These are phyloP conservation scores for Aspergillus biplanus DNA, from an alignment of 495 filamentous ascomycete genomes.

Conservation along the genomic window DNA sequence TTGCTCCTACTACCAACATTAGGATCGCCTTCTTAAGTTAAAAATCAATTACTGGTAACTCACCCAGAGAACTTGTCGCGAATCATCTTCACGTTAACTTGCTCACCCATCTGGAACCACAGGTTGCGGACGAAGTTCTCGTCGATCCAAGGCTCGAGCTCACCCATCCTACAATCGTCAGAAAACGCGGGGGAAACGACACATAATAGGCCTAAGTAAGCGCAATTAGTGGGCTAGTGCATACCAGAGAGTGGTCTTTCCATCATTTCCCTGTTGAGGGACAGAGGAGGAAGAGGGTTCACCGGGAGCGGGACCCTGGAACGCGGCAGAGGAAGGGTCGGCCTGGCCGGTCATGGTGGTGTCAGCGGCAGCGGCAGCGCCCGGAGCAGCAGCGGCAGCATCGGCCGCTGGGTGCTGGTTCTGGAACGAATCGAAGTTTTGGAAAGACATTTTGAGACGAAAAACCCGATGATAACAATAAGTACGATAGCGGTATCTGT, in stretches of 20 bases:
- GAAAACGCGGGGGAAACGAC: slow-evolving; percentile 1
- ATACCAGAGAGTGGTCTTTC: slow-evolving; percentile 84
- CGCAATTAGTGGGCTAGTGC: slow-evolving; percentile 26
- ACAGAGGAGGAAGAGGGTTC: slow-evolving; percentile 55
- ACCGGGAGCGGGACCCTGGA: slow-evolving; percentile 56
- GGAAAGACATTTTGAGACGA: slow-evolving; percentile 56
- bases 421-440: slow-evolving; percentile 61
- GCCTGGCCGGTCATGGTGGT: slow-evolving; percentile 56
- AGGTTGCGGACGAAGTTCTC: slow-evolving; percentile 97
- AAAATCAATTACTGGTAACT: slow-evolving; percentile 35
- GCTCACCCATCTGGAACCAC: slow-evolving; percentile 87
- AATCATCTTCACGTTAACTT: slow-evolving; percentile 99
- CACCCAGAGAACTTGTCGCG: slow-evolving; percentile 99
- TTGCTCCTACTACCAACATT: slow-evolving; percentile 73
- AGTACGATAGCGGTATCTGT: slow-evolving; percentile 25
- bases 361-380: slow-evolving; percentile 56
- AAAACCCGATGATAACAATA: slow-evolving; percentile 35
- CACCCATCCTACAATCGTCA: slow-evolving; percentile 81
- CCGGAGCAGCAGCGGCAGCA: slow-evolving; percentile 55
- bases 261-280: slow-evolving; percentile 61
- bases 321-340: slow-evolving; percentile 58
- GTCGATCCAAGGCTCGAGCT: slow-evolving; percentile 99
- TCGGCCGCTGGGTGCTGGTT: slow-evolving; percentile 58
- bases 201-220: neutral
- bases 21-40: slow-evolving; percentile 36